Base-by-base conservation (phyloP, 1,139 yeast species). In the Meyerozyma elateridarum region DNA sequence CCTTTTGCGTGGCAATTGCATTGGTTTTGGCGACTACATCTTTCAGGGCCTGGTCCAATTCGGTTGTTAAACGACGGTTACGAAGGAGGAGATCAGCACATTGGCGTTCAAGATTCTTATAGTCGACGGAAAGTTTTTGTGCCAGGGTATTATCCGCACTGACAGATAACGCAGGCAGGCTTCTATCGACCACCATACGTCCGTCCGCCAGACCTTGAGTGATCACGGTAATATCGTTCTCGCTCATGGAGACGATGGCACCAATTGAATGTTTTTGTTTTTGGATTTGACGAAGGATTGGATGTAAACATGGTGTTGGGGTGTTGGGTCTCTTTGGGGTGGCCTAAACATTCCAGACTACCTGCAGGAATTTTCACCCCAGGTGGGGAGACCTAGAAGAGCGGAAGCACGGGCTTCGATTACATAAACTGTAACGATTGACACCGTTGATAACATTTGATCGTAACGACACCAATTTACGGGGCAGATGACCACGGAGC, bases 61-160 rank as follows among this genome's bases (percentile, higher is more conserved):
- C 62, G 9, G 32, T 34, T 8, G 41, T 28, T 8, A 56, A 26
- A 8, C 36, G 40, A 24, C 49, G 51, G 33, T 49, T 48, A 26
- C 43, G 42, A n/a, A 56, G 39, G 8, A 59, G 32, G 4, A 54
- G 36, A 33, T 60, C 64, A 11, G 61, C 51, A 37, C 54, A 55
- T 30, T 51, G 56, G 31, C 60, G 42, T 35, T 59, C 62, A 15
- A 24, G 27, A 13, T 24, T 24, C 11, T 24, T 24, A 8, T 24
- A 24, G 17, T 24, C 27, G 16, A 11, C 8, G 18, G 13, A 4
- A 4, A n/a, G 4, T 3, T 14, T 15, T 15, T 24, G 27, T 8
- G 27, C 27, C 27, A 24, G 27, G 7, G 15, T 4, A 7, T 15
- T 11, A 14, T 11, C 6, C 17, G 14, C 18, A 8, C 18, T 11